Percentiles rank a stretch among this genome's conserved stretches.
Conservation (phyloP, 305 asterid species). For the Solanum hybrid region DNA sequence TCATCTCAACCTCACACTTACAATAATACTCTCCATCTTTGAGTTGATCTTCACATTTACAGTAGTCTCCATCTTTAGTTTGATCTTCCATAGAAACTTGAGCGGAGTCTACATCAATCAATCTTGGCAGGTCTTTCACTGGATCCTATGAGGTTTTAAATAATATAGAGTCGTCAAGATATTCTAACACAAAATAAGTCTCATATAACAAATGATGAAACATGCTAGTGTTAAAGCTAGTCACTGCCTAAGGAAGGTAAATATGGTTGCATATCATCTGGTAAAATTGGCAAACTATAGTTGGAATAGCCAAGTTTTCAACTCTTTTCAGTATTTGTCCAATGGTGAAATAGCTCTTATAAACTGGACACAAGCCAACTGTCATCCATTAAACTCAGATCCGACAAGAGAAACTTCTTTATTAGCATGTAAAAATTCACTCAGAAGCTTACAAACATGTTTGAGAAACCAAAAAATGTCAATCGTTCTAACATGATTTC, state of each 20-base stretch:
- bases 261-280: not conserved
- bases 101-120: conserved; percentile 5
- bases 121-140: conserved; percentile 14
- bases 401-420: not conserved
- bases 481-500: not conserved
- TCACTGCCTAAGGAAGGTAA: not conserved
- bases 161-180: not conserved
- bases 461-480: not conserved
- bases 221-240: no score
- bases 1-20: not conserved
- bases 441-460: not conserved
- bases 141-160: conserved; percentile 6
- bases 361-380: not conserved
- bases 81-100: not conserved
- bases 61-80: conserved; percentile 18
- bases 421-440: not conserved
- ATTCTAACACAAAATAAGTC: not conserved
- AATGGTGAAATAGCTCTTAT: not conserved
- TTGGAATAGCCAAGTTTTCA: not conserved
- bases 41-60: conserved; percentile 28
- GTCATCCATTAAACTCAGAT: not conserved
- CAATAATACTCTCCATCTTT: not conserved
- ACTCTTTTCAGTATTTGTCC: not conserved
- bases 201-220: not conserved
- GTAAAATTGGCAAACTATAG: not conserved